Evolutionary conservation across 805 yeast species (phyloP).

Genomic region (Suhomyces kilbournensis): DNA sequence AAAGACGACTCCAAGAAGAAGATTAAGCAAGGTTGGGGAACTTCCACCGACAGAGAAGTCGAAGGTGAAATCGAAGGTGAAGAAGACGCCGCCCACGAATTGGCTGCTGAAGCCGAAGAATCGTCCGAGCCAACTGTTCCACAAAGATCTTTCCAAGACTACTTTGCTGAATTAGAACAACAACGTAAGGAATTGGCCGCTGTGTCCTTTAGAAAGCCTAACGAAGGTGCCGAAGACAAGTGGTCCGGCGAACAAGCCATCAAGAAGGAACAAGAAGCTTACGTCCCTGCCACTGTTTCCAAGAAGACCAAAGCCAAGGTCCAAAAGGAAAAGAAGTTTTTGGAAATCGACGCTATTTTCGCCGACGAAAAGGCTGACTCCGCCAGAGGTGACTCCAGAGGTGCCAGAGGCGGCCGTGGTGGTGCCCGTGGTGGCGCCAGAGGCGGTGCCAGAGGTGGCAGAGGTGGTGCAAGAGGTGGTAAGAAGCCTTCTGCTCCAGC

Average conservation of each 20-base stretch:
- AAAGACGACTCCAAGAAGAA: constrained; percentile 84
- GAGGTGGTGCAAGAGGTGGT: constrained; percentile 18
- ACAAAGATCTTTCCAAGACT: constrained; percentile 77
- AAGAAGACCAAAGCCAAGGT: constrained; percentile 73
- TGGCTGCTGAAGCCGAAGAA: constrained; percentile 36
- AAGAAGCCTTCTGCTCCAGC: constrained; percentile 27
- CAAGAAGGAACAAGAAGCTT: constrained; percentile 62
- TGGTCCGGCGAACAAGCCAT: constrained; percentile 57
- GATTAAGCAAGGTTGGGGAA: constrained; percentile 86
- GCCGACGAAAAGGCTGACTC: constrained; percentile 50
- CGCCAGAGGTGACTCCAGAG: constrained; percentile 31
- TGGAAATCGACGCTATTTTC: constrained; percentile 73
- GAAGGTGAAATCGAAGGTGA: constrained; percentile 57
- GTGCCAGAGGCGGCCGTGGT: constrained; percentile 24
- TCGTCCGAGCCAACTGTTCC: constrained; percentile 50
- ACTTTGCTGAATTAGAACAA: constrained; percentile 65
- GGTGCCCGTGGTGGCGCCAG: constrained; percentile 30
- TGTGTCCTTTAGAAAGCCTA: constrained; percentile 45
- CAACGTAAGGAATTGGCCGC: constrained; percentile 41
- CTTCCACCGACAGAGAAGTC: constrained; percentile 61
- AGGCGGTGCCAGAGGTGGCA: constrained; percentile 17
- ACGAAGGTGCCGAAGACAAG: constrained; percentile 56
- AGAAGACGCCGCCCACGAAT: constrained; percentile 41
- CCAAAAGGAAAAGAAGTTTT: constrained; percentile 74
- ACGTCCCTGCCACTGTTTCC: constrained; percentile 55